These are phyloP conservation scores for Cystofilobasidium bisporidii DNA, from an alignment of 768 basidiomycete genomes.

Conservation along the genomic window DNA sequence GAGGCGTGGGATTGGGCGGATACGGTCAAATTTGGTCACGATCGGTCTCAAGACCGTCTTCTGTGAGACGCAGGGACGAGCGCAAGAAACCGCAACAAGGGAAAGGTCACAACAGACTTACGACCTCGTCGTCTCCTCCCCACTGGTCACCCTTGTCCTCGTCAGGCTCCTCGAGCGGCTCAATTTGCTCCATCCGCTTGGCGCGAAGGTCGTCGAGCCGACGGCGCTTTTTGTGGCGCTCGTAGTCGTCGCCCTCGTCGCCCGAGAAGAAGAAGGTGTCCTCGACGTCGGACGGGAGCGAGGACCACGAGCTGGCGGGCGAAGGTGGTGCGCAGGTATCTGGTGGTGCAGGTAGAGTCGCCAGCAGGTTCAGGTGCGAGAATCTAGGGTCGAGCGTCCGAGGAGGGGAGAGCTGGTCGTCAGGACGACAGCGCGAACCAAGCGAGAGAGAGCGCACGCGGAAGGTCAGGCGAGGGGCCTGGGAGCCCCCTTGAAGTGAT, in stretches of 20 bases:
- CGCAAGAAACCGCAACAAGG: too few relatives aligned
- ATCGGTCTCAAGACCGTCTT: too few relatives aligned
- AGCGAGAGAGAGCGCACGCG: not conserved
- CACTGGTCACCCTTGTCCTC: constrained; percentile 39
- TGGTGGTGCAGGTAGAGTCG: constrained; percentile 43
- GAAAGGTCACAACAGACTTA: too few relatives aligned
- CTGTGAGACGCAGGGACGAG: too few relatives aligned
- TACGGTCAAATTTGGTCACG: not conserved
- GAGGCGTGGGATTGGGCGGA: constrained; percentile 2
- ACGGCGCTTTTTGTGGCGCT: constrained; percentile 57
- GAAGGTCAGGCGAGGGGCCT: too few relatives aligned
- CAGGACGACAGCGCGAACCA: too few relatives aligned
- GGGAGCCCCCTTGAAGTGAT: too few relatives aligned
- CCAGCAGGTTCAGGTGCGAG: constrained; percentile 66
- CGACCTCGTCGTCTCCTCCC: constrained; percentile 66
- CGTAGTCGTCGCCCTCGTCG: constrained; percentile 57
- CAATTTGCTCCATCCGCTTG: constrained; percentile 56
- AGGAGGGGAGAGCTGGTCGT: not conserved
- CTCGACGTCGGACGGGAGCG: constrained; percentile 74
- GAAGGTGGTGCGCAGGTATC: constrained; percentile 23
- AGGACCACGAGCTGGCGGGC: constrained; percentile 55
- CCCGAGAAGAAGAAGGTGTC: constrained; percentile 71
- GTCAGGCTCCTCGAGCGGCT: constrained; percentile 7
- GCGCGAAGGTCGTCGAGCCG: constrained; percentile 54
- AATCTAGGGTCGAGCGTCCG: constrained; percentile 47